phyloP scores from a whole-genome alignment of 176 grass and related monocot species.

The Musa schizocarpa region DNA sequence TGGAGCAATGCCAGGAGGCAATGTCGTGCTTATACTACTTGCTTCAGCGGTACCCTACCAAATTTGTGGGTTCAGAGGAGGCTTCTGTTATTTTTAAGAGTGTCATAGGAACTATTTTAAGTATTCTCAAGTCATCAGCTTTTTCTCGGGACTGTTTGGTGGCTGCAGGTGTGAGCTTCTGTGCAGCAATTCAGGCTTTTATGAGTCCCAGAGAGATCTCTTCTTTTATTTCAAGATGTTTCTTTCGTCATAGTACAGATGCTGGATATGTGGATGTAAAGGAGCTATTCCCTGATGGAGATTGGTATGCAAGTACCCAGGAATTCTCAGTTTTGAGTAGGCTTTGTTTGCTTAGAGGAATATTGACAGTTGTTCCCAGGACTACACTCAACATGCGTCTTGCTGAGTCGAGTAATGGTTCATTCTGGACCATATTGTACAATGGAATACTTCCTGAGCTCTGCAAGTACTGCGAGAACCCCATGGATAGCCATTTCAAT shows the following conservation, averaged over 20 bases:
- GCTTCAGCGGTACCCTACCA: conserved; percentile 76
- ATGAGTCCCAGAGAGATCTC: conserved; percentile 53
- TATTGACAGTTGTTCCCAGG: conserved; percentile 81
- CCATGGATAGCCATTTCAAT: conserved; percentile 91
- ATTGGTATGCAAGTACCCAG: conserved; percentile 44
- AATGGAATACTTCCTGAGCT: conserved; percentile 80
- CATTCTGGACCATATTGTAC: conserved; percentile 74
- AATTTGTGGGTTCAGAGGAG: conserved; percentile 45
- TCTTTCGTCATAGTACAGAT: conserved; percentile 33
- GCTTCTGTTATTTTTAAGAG: conserved; percentile 46
- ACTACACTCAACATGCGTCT: conserved; percentile 44
- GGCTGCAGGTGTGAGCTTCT: conserved; percentile 86
- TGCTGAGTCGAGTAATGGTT: conserved; percentile 29
- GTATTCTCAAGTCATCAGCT: conserved; percentile 73
- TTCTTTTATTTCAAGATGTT: conserved; percentile 55
- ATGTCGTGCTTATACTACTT: conserved; percentile 99
- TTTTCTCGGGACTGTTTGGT: conserved; percentile 95
- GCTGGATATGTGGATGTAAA: background rate
- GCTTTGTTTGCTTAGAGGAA: conserved; percentile 87
- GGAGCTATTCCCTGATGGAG: conserved; percentile 31
- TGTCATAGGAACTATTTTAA: conserved; percentile 56
- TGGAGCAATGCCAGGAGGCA: conserved; percentile 94
- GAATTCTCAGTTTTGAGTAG: conserved; percentile 74
- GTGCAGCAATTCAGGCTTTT: conserved; percentile 73
- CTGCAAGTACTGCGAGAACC: conserved; percentile 86